A percentile compares a stretch with the other conserved stretches of the same genome.
These are phyloP conservation scores for Lodderomyces orthopsilosis DNA, from an alignment of 1,139 yeast genomes.

Conservation along the genomic window DNA sequence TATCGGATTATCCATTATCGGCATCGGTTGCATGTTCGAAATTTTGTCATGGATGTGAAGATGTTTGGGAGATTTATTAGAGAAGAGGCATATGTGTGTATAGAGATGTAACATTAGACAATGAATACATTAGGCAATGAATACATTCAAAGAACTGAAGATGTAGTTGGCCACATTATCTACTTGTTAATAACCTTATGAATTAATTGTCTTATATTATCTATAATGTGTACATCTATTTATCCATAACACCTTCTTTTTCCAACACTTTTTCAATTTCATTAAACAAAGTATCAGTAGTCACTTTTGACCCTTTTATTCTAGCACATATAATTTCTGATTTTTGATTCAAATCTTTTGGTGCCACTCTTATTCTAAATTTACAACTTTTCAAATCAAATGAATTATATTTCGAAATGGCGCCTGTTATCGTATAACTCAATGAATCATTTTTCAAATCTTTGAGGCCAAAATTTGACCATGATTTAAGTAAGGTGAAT, in stretches of 20 bases:
- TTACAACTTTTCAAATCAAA: conserved; percentile 63
- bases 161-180: too few species aligned
- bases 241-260: conserved; percentile 47
- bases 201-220: background rate
- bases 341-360: conserved; percentile 39
- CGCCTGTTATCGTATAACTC: conserved; percentile 51
- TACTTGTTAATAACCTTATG: too few species aligned
- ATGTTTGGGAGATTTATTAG: conserved; percentile 80
- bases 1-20: conserved; percentile 90
- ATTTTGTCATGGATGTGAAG: conserved; percentile 98
- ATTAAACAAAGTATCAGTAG: conserved; percentile 43
- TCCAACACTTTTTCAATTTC: conserved; percentile 47
- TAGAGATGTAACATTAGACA: background rate
- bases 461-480: conserved; percentile 71
- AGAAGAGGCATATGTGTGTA: background rate
- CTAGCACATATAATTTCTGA: conserved; percentile 47
- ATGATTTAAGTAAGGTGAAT: conserved; percentile 58
- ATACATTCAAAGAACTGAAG: too few species aligned
- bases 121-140: background rate
- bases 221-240: conserved; percentile 5
- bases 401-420: conserved; percentile 58
- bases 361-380: conserved; percentile 53
- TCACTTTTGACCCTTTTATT: conserved; percentile 43
- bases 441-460: conserved; percentile 49
- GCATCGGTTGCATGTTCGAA: conserved; percentile 98